Evolutionary conservation across 306 rosid genomes (phyloP).

Genomic region (Cucurbita maxima): DNA sequence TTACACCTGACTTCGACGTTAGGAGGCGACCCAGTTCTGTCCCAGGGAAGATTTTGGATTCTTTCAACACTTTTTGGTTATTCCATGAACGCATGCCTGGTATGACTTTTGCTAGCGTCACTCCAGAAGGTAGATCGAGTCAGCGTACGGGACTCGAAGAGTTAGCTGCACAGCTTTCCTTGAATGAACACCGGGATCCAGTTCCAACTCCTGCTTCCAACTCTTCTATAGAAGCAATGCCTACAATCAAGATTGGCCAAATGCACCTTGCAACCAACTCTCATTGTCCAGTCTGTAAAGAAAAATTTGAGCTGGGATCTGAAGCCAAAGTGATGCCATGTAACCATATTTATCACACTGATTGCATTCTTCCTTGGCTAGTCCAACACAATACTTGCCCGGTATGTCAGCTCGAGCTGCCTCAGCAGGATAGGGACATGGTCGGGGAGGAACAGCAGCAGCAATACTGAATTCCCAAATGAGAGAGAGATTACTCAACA

Average conservation of each 20-base stretch:
- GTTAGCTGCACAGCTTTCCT: slow-evolving; percentile 43
- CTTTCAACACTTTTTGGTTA: slow-evolving; percentile 19
- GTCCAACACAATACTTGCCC: slow-evolving; percentile 71
- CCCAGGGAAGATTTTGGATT: background rate
- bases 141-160: slow-evolving; percentile 45
- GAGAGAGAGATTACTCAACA: slow-evolving; percentile 19
- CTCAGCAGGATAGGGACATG: slow-evolving; percentile 25
- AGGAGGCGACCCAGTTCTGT: slow-evolving; percentile 8
- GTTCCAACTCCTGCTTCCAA: slow-evolving; percentile 54
- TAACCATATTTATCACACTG: slow-evolving; percentile 70
- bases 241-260: slow-evolving; percentile 41
- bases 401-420: slow-evolving; percentile 70
- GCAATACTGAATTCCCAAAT: slow-evolving; percentile 11
- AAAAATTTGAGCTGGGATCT: slow-evolving; percentile 48
- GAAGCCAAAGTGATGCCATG: slow-evolving; percentile 79
- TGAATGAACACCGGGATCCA: slow-evolving; percentile 37
- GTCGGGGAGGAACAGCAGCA: background rate
- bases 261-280: slow-evolving; percentile 45
- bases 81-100: slow-evolving; percentile 49
- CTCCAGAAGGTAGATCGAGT: slow-evolving; percentile 32
- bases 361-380: slow-evolving; percentile 75
- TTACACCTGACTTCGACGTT: slow-evolving; percentile 30
- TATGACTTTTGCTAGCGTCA: slow-evolving; percentile 16
- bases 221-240: slow-evolving; percentile 60
- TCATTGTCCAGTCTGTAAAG: slow-evolving; percentile 71